phyloP scores from a whole-genome alignment of 2,329 filamentous ascomycete genomes.

The Botryotinia globosa region DNA sequence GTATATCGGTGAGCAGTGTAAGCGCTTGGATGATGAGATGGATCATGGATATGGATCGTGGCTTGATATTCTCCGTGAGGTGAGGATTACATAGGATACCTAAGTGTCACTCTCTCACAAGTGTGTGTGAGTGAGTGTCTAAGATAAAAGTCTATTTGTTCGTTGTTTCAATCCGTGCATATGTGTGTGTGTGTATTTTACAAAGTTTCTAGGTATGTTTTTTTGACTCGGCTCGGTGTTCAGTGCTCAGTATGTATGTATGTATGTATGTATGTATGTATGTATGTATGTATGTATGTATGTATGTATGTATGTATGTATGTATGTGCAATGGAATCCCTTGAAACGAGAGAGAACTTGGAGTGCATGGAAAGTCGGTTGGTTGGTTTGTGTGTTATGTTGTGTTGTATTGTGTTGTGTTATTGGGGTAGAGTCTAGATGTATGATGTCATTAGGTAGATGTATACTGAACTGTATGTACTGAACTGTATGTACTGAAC shows the following conservation, averaged over 20 bases:
- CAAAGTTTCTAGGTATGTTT: background rate
- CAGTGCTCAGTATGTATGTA: background rate
- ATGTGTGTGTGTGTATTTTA: background rate
- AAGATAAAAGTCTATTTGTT: background rate
- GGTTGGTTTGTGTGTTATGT: background rate
- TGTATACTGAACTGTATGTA: no score
- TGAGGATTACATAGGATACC: no score
- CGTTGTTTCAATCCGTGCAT: background rate
- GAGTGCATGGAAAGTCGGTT: background rate
- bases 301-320: no score
- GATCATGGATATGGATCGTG: conserved; percentile 1
- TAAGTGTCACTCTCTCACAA: no score
- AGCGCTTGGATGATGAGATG: background rate
- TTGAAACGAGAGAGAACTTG: background rate
- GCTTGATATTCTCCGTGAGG: background rate
- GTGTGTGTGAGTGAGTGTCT: background rate
- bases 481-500: no score
- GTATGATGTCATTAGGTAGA: background rate
- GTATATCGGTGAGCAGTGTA: background rate
- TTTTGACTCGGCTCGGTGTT: background rate
- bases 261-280: no score
- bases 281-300: no score
- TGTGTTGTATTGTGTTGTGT: background rate
- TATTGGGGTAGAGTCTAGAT: background rate
- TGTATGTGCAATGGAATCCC: background rate